Percentiles rank a stretch among this genome's conserved stretches.
Conservation (phyloP, 2,329 filamentous ascomycete species). For the Colletotrichum noveboracense region DNA sequence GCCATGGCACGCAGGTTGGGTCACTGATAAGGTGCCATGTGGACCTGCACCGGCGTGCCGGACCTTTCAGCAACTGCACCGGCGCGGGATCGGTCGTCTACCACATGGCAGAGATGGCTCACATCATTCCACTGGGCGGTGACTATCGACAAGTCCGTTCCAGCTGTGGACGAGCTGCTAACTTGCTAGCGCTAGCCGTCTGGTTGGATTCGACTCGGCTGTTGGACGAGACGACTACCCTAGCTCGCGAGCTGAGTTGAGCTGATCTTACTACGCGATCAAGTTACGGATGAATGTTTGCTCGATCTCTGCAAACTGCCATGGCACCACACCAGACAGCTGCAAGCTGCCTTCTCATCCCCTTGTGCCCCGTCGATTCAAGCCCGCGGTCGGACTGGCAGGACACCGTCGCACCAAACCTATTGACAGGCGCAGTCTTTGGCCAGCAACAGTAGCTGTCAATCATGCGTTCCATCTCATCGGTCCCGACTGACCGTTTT, state of each 20-base stretch:
- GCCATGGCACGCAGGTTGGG: not conserved
- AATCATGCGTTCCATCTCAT: constrained; percentile 4
- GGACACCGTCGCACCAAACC: constrained; percentile 1
- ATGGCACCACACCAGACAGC: not conserved
- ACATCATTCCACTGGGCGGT: not conserved
- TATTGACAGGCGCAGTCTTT: not conserved
- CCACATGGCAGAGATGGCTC: constrained; percentile 8
- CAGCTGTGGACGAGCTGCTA: not conserved
- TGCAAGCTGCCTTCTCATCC: constrained; percentile 16
- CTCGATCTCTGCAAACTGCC: not conserved
- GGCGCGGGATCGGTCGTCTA: not conserved
- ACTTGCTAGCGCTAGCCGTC: not conserved
- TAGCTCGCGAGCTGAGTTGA: not conserved
- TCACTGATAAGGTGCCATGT: not conserved
- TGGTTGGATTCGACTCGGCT: not conserved
- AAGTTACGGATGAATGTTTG: constrained; percentile 9
- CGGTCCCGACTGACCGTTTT: constrained; percentile 8
- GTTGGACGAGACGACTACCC: not conserved
- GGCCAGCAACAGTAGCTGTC: not conserved
- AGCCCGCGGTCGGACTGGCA: not conserved
- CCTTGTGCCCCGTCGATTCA: not conserved
- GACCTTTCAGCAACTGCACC: not conserved
- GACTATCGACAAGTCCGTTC: constrained; percentile 11
- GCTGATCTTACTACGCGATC: not conserved
- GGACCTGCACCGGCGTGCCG: not conserved